These are phyloP conservation scores for Chlorophyllum brunneum DNA, from an alignment of 768 basidiomycete genomes.

Conservation along the genomic window DNA sequence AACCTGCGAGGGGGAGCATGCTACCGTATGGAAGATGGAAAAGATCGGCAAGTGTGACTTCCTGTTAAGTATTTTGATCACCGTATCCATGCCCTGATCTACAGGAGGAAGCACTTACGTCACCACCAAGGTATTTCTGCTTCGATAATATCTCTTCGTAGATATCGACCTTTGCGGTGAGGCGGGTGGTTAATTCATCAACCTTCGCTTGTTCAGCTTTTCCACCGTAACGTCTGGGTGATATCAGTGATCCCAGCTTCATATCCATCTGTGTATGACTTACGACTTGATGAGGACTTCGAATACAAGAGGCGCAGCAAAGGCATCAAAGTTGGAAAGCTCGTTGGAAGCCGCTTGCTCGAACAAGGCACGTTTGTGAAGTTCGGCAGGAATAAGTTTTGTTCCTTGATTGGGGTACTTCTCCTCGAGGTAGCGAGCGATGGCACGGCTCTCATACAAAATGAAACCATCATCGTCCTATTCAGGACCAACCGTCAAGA, in stretches of 20 bases:
- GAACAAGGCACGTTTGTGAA: slow-evolving; percentile 33
- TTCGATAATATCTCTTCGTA: slow-evolving; percentile 53
- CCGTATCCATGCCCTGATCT: not conserved
- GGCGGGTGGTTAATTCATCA: slow-evolving; percentile 24
- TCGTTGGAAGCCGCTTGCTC: slow-evolving; percentile 48
- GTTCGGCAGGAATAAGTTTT: slow-evolving; percentile 40
- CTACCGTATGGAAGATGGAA: slow-evolving; percentile 42
- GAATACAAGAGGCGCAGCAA: slow-evolving; percentile 27
- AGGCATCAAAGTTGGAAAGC: slow-evolving; percentile 41
- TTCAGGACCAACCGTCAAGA: slow-evolving; percentile 48
- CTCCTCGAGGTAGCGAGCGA: slow-evolving; percentile 10
- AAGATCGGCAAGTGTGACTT: slow-evolving; percentile 42
- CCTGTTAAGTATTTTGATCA: slow-evolving; percentile 21
- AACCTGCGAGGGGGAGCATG: slow-evolving; percentile 23
- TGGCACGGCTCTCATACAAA: slow-evolving; percentile 25
- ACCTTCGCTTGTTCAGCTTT: slow-evolving; percentile 22
- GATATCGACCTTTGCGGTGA: slow-evolving; percentile 39
- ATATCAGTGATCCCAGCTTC: not conserved
- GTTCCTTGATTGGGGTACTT: slow-evolving; percentile 50
- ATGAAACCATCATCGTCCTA: slow-evolving; percentile 55
- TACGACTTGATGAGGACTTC: slow-evolving; percentile 52
- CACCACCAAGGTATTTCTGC: slow-evolving; percentile 52
- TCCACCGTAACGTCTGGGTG: slow-evolving; percentile 14
- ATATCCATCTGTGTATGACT: slow-evolving; percentile 14
- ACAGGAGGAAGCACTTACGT: slow-evolving; percentile 30